Evolutionary conservation across 495 filamentous ascomycete species (phyloP).

Genomic region (Clohesyomyces aquaticus): DNA sequence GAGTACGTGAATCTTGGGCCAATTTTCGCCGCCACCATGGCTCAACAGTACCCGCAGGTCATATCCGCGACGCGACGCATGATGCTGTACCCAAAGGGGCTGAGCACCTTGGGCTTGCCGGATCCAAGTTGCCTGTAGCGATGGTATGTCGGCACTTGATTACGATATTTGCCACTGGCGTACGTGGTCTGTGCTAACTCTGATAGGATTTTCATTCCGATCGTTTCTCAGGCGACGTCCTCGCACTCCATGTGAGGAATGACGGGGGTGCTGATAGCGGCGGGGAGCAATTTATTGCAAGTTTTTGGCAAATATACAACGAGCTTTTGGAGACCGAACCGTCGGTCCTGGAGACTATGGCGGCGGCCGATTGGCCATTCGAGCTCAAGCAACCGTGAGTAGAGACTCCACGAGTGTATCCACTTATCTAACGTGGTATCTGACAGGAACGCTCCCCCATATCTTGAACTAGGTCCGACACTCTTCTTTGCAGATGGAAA

Average conservation of each 20-base stretch:
- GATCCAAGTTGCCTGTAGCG: constrained; percentile 37
- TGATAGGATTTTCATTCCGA: constrained; percentile 38
- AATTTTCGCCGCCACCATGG: background rate
- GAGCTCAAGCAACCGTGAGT: constrained; percentile 38
- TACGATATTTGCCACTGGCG: background rate
- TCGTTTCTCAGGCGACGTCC: constrained; percentile 40
- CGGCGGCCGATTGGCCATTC: constrained; percentile 36
- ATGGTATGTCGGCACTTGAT: constrained; percentile 28
- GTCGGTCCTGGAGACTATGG: constrained; percentile 34
- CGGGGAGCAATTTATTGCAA: constrained; percentile 40
- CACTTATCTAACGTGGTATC: background rate
- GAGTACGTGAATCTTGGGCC: constrained; percentile 23
- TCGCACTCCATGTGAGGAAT: constrained; percentile 36
- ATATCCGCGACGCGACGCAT: constrained; percentile 39
- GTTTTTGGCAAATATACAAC: constrained; percentile 40
- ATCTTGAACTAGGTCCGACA: constrained; percentile 31
- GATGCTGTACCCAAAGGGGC: constrained; percentile 30
- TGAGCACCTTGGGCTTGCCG: constrained; percentile 35
- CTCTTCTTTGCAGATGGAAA: constrained; percentile 36
- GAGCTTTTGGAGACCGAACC: constrained; percentile 32
- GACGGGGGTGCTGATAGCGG: constrained; percentile 33
- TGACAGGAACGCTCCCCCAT: constrained; percentile 7
- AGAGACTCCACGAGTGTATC: background rate
- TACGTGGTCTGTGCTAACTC: constrained; percentile 3
- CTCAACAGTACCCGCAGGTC: constrained; percentile 20